phyloP scores from a whole-genome alignment of 164 flowering plant genomes.

The Piper betle region DNA sequence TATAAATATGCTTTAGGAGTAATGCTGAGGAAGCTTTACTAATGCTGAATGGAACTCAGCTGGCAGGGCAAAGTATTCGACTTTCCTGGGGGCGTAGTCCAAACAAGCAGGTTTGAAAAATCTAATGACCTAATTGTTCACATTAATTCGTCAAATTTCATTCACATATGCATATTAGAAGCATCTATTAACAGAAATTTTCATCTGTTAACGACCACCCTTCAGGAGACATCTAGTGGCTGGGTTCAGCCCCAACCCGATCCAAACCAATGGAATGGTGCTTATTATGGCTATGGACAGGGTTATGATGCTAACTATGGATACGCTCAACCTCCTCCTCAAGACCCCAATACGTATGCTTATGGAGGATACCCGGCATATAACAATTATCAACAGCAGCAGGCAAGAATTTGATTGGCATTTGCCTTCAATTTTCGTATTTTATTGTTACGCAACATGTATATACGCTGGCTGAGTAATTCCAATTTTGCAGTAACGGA shows the following conservation, averaged over 20 bases:
- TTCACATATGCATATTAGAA: too few species aligned
- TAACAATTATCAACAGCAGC: conserved; percentile 51
- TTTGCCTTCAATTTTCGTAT: too few species aligned
- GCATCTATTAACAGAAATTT: too few species aligned
- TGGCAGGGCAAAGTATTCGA: conserved; percentile 59
- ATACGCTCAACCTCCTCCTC: conserved; percentile 31
- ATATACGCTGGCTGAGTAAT: too few species aligned
- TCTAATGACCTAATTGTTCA: not conserved
- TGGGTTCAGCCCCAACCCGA: conserved; percentile 43
- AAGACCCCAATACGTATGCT: conserved; percentile 58
- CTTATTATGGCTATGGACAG: conserved; percentile 39
- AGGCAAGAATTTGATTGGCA: conserved; percentile 10
- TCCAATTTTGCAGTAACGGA: too few species aligned
- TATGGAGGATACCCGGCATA: conserved; percentile 57
- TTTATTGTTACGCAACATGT: too few species aligned
- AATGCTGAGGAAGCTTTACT: conserved; percentile 71
- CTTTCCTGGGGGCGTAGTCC: conserved; percentile 89
- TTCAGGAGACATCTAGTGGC: conserved; percentile 5
- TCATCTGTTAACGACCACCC: conserved; percentile 1
- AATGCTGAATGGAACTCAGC: conserved; percentile 42
- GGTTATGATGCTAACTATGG: conserved; percentile 62
- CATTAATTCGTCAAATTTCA: not conserved
- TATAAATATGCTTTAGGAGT: conserved; percentile 19
- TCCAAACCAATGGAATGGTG: conserved; percentile 48
- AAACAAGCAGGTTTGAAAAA: conserved; percentile 45